Base-by-base conservation (phyloP, 768 basidiomycete genomes). In the Trametes cubensis region DNA sequence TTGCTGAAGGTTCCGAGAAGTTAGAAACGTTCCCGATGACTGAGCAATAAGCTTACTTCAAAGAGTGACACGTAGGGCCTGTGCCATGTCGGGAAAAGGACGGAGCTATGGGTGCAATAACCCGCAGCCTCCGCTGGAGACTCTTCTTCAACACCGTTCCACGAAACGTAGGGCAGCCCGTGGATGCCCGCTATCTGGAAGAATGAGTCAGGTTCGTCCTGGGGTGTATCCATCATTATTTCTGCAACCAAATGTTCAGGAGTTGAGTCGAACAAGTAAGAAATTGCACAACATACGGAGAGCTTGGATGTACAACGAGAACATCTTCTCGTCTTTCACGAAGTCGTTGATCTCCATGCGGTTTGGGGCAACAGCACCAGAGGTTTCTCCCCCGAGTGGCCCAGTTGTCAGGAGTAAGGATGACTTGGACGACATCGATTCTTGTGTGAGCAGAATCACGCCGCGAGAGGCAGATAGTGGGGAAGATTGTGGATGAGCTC, bases 41-140 rank as follows among this genome's bases (percentile, higher is more conserved):
- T 18, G 42, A 1, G 67, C 63, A 68, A 52, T 73, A 76, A 1
- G 34, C 74, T 14, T 45, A 83, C 83, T 75, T 86, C 83, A 60
- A 77, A 78, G 1, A 84, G 70, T 38, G 78, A 68, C 23, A 85
- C 69, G 62, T 85, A 85, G 2, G 82, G 81, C 52, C 84, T 71
- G 64, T 86, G 83, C 80, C 81, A 85, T 6, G 80, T 83, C 11
- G 83, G 83, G 74, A 84, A 84, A 7, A 84, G 72, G 6, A 79
- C 74, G 1, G 78, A 79, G n/a, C 80, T 80, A 68, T 86, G 85
- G n/a, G 77, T 78, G 67, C 83, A 85, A 64, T 85, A 85, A 4
- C 83, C 84, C n/a, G 74, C 72, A 73, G 74, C 78, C 8, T 62
- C 60, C 8, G 67, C 71, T 0, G 77, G 69, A 13, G 79, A 80